Evolutionary conservation across 2,329 filamentous ascomycete genomes (phyloP).

Genomic region (Apiospora hydei): DNA sequence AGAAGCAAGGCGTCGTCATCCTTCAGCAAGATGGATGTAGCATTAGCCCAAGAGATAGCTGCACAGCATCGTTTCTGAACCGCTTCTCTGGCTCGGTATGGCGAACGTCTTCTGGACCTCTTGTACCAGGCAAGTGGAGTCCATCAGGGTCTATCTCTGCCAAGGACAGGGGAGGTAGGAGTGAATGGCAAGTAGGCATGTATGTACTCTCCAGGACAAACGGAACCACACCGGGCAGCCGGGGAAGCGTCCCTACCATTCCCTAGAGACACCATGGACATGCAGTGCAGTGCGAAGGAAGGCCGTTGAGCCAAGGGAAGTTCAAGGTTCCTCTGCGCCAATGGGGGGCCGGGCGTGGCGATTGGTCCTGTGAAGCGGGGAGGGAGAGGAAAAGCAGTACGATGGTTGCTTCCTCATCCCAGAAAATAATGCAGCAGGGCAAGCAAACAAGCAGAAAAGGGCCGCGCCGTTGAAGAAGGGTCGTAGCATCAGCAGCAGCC

Average conservation of each 20-base stretch:
- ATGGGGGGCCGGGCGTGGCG: not conserved
- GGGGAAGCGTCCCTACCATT: conserved; percentile 9
- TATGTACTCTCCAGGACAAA: conserved; percentile 13
- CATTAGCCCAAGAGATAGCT: not conserved
- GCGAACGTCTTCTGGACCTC: not conserved
- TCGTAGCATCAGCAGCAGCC: not conserved
- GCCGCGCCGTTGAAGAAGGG: conserved; percentile 9
- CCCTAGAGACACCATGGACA: conserved; percentile 1
- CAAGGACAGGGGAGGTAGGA: not conserved
- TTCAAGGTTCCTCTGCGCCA: not conserved
- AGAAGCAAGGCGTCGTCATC: not conserved
- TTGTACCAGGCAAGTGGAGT: conserved; percentile 6
- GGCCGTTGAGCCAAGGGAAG: not conserved
- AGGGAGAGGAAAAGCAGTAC: not conserved
- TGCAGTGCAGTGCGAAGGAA: conserved; percentile 3
- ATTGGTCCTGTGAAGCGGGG: not conserved
- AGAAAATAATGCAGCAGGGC: not conserved
- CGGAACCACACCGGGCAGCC: not conserved
- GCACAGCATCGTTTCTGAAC: no score
- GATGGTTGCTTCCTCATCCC: conserved; percentile 5
- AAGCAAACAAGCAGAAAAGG: conserved; percentile 12
- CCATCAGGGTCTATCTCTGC: not conserved
- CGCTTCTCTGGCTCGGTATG: not conserved
- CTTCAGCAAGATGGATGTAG: not conserved
- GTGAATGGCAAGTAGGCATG: not conserved